These are phyloP conservation scores for Yarrowia porcina DNA, from an alignment of 805 yeast species.

Conservation along the genomic window DNA sequence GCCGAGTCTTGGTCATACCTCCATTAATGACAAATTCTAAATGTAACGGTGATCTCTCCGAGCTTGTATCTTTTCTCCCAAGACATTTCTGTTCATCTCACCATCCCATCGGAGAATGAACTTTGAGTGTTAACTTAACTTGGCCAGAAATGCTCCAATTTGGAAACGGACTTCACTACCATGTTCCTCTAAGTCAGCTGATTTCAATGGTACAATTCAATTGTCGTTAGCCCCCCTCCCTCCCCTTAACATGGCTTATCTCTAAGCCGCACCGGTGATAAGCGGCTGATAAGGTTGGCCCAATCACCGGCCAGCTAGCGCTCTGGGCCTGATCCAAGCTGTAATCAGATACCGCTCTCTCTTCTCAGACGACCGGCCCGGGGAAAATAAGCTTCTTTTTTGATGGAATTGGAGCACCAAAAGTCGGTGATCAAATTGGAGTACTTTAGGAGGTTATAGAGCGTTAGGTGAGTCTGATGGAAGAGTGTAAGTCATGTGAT, in stretches of 20 bases:
- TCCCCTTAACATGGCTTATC: background rate
- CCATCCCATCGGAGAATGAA: too few species aligned
- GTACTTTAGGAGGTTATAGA: too few species aligned
- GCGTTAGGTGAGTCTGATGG: too few species aligned
- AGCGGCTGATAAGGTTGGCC: slow-evolving; percentile 18
- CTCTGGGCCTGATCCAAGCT: background rate
- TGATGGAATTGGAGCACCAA: background rate
- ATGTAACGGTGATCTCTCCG: background rate
- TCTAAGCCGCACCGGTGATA: background rate
- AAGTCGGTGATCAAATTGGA: too few species aligned
- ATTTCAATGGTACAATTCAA: background rate
- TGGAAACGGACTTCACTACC: background rate
- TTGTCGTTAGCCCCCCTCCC: background rate
- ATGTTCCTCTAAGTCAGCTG: background rate
- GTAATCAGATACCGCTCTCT: background rate
- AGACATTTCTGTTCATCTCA: background rate
- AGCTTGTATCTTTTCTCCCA: background rate
- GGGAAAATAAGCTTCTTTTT: background rate
- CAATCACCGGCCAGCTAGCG: background rate
- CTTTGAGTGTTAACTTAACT: background rate
- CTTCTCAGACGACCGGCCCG: slow-evolving; percentile 18
- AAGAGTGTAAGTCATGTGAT: too few species aligned
- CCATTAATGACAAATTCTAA: too few species aligned
- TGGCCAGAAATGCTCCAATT: background rate
- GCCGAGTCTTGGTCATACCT: too few species aligned